Percentiles rank a stretch among this genome's conserved stretches.
These are phyloP conservation scores for Phytophthora capsici DNA, from an alignment of 352 stramenopile species.

Conservation along the genomic window DNA sequence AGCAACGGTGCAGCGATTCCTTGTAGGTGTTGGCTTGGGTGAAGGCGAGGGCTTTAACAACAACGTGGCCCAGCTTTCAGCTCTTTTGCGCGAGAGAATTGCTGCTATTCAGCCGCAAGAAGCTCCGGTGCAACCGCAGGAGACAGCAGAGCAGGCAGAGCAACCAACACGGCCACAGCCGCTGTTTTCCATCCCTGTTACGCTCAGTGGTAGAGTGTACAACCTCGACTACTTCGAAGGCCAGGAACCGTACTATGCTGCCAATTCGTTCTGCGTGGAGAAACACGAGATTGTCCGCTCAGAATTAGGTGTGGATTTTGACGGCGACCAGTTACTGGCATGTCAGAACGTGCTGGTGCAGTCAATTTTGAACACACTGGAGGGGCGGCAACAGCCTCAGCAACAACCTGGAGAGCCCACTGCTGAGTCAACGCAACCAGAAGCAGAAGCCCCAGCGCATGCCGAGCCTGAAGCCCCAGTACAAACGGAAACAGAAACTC, in stretches of 20 bases:
- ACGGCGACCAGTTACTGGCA: constrained; percentile 61
- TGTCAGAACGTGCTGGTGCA: constrained; percentile 65
- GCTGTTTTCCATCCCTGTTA: constrained; percentile 67
- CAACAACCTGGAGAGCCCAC: constrained; percentile 19
- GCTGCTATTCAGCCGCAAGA: constrained; percentile 22
- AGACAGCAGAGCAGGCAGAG: constrained; percentile 4
- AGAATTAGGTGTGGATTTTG: constrained; percentile 60
- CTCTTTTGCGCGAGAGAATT: constrained; percentile 47
- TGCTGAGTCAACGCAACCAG: not conserved
- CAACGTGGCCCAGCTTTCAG: constrained; percentile 50
- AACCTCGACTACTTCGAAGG: constrained; percentile 73
- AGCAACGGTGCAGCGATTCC: constrained; percentile 70
- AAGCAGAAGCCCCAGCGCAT: constrained; percentile 15
- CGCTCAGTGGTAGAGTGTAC: constrained; percentile 56
- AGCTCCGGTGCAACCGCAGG: constrained; percentile 10
- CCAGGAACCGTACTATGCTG: constrained; percentile 59
- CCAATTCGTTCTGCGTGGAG: constrained; percentile 77
- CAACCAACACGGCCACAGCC: constrained; percentile 36
- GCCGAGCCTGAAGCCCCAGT: constrained; percentile 2
- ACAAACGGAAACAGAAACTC: constrained; percentile 14
- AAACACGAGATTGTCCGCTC: constrained; percentile 65
- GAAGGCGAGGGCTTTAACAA: constrained; percentile 48
- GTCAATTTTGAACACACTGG: constrained; percentile 43
- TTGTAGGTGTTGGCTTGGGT: constrained; percentile 54
- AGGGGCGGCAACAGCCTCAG: constrained; percentile 31